Base-by-base conservation (phyloP, 1,139 yeast genomes). In the Citeromyces hawaiiensis region DNA sequence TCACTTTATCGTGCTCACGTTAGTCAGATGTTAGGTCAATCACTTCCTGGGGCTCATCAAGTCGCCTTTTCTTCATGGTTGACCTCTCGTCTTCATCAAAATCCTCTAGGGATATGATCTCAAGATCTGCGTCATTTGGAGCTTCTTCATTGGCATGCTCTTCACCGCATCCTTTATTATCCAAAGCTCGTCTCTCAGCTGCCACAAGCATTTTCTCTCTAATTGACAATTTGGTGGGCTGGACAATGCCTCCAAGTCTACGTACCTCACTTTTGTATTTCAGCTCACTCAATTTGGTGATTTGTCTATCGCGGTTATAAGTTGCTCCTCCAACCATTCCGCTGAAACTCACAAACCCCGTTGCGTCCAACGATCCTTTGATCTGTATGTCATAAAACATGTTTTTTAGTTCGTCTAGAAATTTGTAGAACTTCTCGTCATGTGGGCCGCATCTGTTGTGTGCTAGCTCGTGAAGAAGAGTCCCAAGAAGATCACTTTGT, bases 371-470 rank as follows among this genome's bases (percentile, higher is more conserved):
- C n/a, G 59, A 53, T 36, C 77, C 68, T 3, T 57, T 52, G 25
- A 64, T 61, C 51, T 73, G 72, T 30, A 77, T 56, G 17, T 65
- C 66, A 51, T 77, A 76, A 52, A 71, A 80, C 44, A 82, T 72
- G 2, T 59, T 62, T 44, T 70, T 71, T 40, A 83, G 62, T 43
- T 71, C 74, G 41, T 82, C 88, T 48, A 86, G 56, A 41, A 70
- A 69, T 40, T 62, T 63, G 53, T 85, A 85, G 54, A 91, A 91
- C 45, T 60, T 61, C 15, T 63, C 72, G 58, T 91, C 82, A 53
- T 91, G 98, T 0, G 94, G 81, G 0, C 96, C 96, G 50, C 64
- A 64, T 23, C 68, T 53, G 55, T 86, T 88, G 53, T 91, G 98
- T 2, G 87, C 73, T 36, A 91, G 63, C 55, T 91, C 98, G 56